These are phyloP conservation scores for Daldinia sp. DNA, from an alignment of 2,329 filamentous ascomycete genomes.

Conservation along the genomic window DNA sequence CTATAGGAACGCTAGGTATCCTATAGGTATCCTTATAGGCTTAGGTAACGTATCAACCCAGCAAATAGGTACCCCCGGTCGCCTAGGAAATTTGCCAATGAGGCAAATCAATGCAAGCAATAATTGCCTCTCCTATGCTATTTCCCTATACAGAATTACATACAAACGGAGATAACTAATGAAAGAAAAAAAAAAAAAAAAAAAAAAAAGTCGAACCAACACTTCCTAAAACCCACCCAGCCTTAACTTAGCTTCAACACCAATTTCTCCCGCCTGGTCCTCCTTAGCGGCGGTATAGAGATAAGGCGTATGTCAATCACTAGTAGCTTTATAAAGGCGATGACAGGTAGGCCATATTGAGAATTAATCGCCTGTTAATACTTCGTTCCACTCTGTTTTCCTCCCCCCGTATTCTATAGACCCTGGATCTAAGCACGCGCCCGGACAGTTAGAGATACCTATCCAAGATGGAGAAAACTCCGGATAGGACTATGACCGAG, in stretches of 20 bases:
- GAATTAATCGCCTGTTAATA: background rate
- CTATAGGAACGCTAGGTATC: no score
- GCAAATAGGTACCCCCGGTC: background rate
- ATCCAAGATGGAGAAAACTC: constrained; percentile 34
- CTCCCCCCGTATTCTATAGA: background rate
- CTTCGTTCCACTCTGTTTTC: background rate
- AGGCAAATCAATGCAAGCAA: constrained; percentile 9
- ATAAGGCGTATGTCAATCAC: background rate
- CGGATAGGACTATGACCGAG: constrained; percentile 20
- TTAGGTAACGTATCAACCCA: background rate
- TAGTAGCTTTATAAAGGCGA: constrained; percentile 7
- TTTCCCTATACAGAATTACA: background rate
- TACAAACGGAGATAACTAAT: background rate
- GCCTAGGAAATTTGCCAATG: constrained; percentile 1
- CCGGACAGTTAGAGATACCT: background rate
- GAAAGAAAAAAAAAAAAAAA: background rate
- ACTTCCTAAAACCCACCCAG: background rate
- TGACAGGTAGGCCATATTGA: background rate
- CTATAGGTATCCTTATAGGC: no score
- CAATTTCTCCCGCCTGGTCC: constrained; percentile 6
- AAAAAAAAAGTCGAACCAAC: constrained; percentile 3
- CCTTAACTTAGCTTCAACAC: constrained; percentile 19
- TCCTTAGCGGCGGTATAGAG: background rate
- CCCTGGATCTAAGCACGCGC: background rate
- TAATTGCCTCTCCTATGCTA: background rate